Base-by-base conservation (phyloP, 768 basidiomycete genomes). In the Trametes meyenii region DNA sequence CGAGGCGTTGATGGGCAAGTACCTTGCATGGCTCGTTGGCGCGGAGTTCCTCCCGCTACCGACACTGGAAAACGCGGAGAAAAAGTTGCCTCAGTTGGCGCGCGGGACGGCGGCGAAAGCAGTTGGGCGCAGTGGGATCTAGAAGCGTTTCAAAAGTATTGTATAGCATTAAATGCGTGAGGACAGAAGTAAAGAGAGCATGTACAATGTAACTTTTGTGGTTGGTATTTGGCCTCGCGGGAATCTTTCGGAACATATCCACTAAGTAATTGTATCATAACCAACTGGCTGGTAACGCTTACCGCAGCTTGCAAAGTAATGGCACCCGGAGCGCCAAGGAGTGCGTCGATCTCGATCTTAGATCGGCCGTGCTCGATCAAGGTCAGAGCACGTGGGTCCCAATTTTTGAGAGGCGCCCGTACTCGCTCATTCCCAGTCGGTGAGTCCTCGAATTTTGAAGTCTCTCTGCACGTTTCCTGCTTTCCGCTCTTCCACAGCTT, bases 21-120 rank as follows among this genome's bases (percentile, higher is more conserved):
- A 99, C 73, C 76, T 99, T 17, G 85, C 94, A 7, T 99, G 97
- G 97, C 81, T 98, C 19, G 82, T 98, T 42, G 83, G 83, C 3
- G 94, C 90, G 5, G 90, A 78, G 5, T 98, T 98, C 79, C 77
- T 99, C 52, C 83, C 85, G 6, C 67, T 78, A 6, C 86, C 92
- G 5, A 72, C 77, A 24, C 61, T 69, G 11, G 40, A 66, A 1
- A 67, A 68, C 3, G 74, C 80, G 29, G 72, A 74, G 54, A 84
- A 81, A 69, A 56, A 66, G 7, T 71, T 91, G 26, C 89, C 90
- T 5, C 68, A 70, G 53, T 68, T 90, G 56, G 70, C 57, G 1
- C 67, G 72, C 12, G 67, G 70, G 4, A 79, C 84, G 55, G 53
- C 55, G 14, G 51, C 56, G 35, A 88, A 80, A 66, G 89, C 90